Base-by-base conservation (phyloP, 768 basidiomycete species). In the Lactarius evosmus region DNA sequence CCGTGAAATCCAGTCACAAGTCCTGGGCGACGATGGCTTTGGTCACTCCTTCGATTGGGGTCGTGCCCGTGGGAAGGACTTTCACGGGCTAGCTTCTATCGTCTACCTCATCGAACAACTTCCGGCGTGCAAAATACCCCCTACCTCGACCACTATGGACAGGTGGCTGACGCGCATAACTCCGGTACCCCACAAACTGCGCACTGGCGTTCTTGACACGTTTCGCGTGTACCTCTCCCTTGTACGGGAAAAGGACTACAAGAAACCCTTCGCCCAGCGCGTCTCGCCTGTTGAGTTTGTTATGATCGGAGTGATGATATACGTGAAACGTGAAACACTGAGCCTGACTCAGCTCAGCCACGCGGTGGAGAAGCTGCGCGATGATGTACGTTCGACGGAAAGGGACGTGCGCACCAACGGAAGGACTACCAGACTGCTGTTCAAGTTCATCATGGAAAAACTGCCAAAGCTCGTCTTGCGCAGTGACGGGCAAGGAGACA, bases 211-310 rank as follows among this genome's bases (percentile, higher is more conserved):
- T 1, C 67, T 75, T 22, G 71, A 75, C 44, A 78, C 83, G 0
- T 87, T 82, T 66, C 67, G 72, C 9, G 76, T 82, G 14, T 82
- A 85, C 70, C 73, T 78, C 2, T 66, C 70, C 1, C 75, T 91
- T 53, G 80, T 80, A 1, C 63, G 70, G 6, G 76, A 82, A 54
- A 52, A 69, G 2, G 69, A 76, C 7, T 67, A 76, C 22, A 69
- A n/a, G 60, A 68, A 8, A 62, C 74, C 25, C 81, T 87, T 70
- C 63, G 66, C 72, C 40, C 32, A 61, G 22, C 70, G 74, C 41
- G 77, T 91, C 1, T 79, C 88, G 0, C 90, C 90, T 0, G 76
- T 89, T 44, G 90, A 92, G 71, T 84, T 92, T 66, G 78, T 88
- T 53, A 75, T 80, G 66, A 80, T 83, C 54, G 77, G 77, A 25